Conservation (phyloP, 2,329 filamentous ascomycete species). For the Botrytis paeoniae region DNA sequence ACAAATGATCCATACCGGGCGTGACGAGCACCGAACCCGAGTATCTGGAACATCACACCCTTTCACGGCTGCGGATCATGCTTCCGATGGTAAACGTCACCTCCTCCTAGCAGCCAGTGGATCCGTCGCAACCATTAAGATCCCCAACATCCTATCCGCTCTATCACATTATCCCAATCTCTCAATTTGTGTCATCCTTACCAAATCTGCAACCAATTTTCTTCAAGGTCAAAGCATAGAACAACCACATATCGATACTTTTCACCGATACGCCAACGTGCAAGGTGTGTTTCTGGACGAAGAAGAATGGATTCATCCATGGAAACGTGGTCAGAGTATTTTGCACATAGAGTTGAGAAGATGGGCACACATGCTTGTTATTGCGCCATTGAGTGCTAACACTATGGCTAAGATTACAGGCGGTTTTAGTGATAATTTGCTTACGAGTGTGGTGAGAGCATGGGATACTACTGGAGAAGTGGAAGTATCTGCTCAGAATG, state of each 20-base stretch:
- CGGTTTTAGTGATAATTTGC: constrained; percentile 74
- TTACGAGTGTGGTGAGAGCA: constrained; percentile 72
- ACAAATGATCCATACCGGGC: constrained; percentile 24
- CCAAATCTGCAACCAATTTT: constrained; percentile 69
- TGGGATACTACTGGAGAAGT: constrained; percentile 65
- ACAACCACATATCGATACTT: constrained; percentile 64
- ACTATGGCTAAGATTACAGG: constrained; percentile 77
- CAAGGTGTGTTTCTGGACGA: constrained; percentile 78
- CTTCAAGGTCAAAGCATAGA: constrained; percentile 72
- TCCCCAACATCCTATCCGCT: constrained; percentile 61
- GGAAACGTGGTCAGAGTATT: constrained; percentile 75
- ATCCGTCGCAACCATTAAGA: constrained; percentile 86
- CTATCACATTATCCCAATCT: constrained; percentile 53
- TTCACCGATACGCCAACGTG: constrained; percentile 65
- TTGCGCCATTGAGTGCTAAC: constrained; percentile 82
- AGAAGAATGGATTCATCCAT: constrained; percentile 80
- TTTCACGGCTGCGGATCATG: constrained; percentile 36
- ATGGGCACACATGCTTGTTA: constrained; percentile 76
- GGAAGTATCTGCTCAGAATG: constrained; percentile 11
- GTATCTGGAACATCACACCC: constrained; percentile 20
- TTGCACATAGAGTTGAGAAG: constrained; percentile 85
- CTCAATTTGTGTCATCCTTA: constrained; percentile 83
- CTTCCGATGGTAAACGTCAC: constrained; percentile 53
- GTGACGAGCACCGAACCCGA: constrained; percentile 19
- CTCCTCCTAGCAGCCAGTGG: constrained; percentile 65